Conservation (phyloP, 129 eudicot species). For the Ambrosia artemisiifolia region DNA sequence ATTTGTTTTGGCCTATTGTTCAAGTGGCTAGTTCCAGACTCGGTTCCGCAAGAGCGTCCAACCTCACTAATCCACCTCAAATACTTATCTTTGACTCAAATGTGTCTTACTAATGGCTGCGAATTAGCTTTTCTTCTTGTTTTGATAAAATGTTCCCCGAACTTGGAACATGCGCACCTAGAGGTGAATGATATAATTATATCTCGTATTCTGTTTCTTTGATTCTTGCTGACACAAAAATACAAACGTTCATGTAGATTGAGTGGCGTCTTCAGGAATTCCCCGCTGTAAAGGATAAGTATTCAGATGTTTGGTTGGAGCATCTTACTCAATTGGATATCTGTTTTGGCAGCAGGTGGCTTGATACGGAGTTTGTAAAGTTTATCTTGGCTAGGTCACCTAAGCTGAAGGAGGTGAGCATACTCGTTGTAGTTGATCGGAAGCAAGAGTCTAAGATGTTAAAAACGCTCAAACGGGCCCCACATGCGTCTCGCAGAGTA, state of each 20-base stretch:
- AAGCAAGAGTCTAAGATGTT: not conserved
- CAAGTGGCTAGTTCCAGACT: not conserved
- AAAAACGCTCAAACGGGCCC: not conserved
- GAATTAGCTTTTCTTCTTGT: not conserved
- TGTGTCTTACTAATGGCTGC: not conserved
- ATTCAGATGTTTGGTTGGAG: conserved; percentile 2
- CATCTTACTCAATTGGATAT: not conserved
- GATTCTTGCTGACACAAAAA: not conserved
- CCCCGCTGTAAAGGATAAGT: not conserved
- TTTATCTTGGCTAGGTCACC: conserved; percentile 1
- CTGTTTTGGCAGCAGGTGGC: not conserved
- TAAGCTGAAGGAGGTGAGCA: not conserved
- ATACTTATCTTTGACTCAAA: not conserved
- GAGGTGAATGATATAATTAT: not conserved
- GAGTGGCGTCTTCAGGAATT: not conserved
- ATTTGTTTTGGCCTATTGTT: not conserved
- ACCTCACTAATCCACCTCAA: not conserved
- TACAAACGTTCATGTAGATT: too few species aligned
- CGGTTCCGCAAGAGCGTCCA: not conserved
- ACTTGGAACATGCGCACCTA: not conserved
- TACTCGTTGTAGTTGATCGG: not conserved
- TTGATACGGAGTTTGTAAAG: not conserved
- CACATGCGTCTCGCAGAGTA: not conserved
- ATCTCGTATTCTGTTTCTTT: not conserved
- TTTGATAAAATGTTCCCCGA: not conserved